Conservation (phyloP, 768 basidiomycete genomes). For the Phylloporus scabripes region DNA sequence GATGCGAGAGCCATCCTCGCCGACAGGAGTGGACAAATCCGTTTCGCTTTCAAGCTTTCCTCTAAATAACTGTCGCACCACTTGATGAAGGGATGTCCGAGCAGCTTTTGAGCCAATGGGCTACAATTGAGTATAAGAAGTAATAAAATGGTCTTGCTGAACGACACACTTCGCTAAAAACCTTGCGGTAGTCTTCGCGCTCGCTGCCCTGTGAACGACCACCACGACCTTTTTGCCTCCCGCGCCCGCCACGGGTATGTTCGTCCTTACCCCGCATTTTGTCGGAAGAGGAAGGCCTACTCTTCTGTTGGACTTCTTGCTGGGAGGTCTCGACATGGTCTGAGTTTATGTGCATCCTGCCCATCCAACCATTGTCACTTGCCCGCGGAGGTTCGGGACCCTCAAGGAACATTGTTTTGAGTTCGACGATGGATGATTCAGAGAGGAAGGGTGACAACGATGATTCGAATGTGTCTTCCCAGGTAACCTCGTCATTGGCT, state of each 20-base stretch:
- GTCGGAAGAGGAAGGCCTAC: conserved; percentile 20
- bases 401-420: conserved; percentile 75
- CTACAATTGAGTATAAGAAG: conserved; percentile 37
- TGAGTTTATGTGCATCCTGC: conserved; percentile 36
- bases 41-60: conserved; percentile 86
- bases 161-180: conserved; percentile 72
- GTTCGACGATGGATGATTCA: conserved; percentile 47
- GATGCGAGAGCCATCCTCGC: conserved; percentile 70
- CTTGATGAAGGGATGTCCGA: conserved; percentile 77
- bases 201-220: conserved; percentile 36
- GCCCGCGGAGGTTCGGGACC: conserved; percentile 73
- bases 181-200: conserved; percentile 64
- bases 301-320: conserved; percentile 7
- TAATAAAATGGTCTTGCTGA: conserved; percentile 8
- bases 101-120: conserved; percentile 77
- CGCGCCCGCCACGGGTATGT: conserved; percentile 36
- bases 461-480: conserved; percentile 58
- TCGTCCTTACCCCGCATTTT: conserved; percentile 38
- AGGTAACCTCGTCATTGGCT: conserved; percentile 39
- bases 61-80: conserved; percentile 71
- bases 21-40: conserved; percentile 42
- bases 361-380: conserved; percentile 72
- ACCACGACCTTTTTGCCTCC: conserved; percentile 42
- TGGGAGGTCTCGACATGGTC: conserved; percentile 19
- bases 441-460: conserved; percentile 61